phyloP scores from a whole-genome alignment of 2,329 filamentous ascomycete species.

The Tolypocladium cylindrosporum region DNA sequence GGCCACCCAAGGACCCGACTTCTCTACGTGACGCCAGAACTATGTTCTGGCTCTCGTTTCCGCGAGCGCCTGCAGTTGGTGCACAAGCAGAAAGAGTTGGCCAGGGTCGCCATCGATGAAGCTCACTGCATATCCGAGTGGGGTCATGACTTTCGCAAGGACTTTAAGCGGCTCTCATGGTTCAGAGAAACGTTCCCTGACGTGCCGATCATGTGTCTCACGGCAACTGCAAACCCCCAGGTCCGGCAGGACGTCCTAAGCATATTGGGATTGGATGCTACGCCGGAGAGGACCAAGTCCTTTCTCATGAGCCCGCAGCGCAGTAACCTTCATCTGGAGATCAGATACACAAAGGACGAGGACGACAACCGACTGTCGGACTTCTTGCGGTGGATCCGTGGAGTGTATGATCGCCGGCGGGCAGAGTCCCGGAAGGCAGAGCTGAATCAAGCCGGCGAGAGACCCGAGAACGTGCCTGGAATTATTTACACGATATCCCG shows the following conservation, averaged over 20 bases:
- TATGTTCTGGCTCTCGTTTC: constrained; percentile 70
- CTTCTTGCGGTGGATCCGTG: constrained; percentile 66
- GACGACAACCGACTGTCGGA: constrained; percentile 62
- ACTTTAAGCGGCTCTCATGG: constrained; percentile 80
- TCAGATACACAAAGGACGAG: constrained; percentile 72
- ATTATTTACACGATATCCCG: constrained; percentile 74
- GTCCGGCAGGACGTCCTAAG: constrained; percentile 76
- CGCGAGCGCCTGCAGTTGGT: constrained; percentile 64
- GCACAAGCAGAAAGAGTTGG: constrained; percentile 73
- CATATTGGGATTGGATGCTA: constrained; percentile 57
- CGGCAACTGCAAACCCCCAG: constrained; percentile 75
- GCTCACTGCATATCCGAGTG: constrained; percentile 97
- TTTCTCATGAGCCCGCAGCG: constrained; percentile 81
- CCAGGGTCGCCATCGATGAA: constrained; percentile 82
- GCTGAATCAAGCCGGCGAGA: constrained; percentile 41
- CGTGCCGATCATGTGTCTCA: constrained; percentile 86
- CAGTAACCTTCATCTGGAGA: constrained; percentile 82
- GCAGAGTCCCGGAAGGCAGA: constrained; percentile 48
- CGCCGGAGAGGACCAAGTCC: constrained; percentile 49
- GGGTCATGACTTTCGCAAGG: constrained; percentile 94
- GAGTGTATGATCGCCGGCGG: constrained; percentile 61
- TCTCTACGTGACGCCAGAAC: constrained; percentile 88
- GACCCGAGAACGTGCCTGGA: constrained; percentile 56
- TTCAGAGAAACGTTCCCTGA: constrained; percentile 73
- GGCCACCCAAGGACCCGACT: constrained; percentile 77